phyloP scores from a whole-genome alignment of 2,329 filamentous ascomycete genomes.

The Sordariomycetes sp. region DNA sequence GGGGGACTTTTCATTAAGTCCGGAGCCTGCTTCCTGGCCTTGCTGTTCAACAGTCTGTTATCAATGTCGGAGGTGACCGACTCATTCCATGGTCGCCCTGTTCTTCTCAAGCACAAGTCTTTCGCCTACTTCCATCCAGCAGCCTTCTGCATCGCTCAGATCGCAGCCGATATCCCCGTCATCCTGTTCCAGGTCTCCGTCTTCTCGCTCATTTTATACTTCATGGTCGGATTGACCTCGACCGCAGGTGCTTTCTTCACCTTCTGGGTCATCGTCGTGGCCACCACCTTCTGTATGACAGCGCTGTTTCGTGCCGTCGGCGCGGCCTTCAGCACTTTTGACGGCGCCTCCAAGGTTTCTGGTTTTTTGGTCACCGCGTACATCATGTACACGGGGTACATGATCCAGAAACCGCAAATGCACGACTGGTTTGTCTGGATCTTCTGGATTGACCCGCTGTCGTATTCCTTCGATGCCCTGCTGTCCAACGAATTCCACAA shows the following conservation, averaged over 20 bases:
- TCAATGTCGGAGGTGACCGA: conserved; percentile 59
- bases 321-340: conserved; percentile 46
- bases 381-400: conserved; percentile 55
- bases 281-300: conserved; percentile 47
- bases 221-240: conserved; percentile 48
- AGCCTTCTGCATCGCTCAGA: conserved; percentile 48
- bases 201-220: conserved; percentile 53
- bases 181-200: conserved; percentile 46
- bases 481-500: conserved; percentile 63
- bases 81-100: conserved; percentile 50
- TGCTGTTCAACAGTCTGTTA: conserved; percentile 53
- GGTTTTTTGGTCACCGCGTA: conserved; percentile 39
- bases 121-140: conserved; percentile 51
- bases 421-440: conserved; percentile 55
- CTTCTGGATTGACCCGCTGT: conserved; percentile 48
- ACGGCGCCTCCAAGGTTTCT: conserved; percentile 48
- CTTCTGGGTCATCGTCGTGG: conserved; percentile 45
- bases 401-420: conserved; percentile 53
- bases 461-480: conserved; percentile 61
- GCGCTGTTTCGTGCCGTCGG: conserved; percentile 48
- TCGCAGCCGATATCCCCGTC: conserved; percentile 45
- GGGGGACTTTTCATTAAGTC: conserved; percentile 54
- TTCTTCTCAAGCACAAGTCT: conserved; percentile 47
- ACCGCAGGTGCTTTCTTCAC: conserved; percentile 51
- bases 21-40: conserved; percentile 54